These are phyloP conservation scores for Suillus spraguei DNA, from an alignment of 768 basidiomycete genomes.

Conservation along the genomic window DNA sequence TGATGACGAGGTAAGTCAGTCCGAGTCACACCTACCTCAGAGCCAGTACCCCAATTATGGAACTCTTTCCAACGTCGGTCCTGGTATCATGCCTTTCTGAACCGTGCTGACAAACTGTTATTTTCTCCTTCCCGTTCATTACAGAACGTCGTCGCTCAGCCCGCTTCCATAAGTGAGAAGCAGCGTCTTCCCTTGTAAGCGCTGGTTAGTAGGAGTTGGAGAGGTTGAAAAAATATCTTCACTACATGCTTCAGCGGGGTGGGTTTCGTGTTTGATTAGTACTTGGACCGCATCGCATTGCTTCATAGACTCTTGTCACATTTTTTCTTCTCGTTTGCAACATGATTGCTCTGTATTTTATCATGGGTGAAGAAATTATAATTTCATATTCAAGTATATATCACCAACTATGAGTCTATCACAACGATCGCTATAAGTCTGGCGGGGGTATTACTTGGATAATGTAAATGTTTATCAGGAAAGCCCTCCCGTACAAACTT, in stretches of 20 bases:
- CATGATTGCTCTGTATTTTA: conserved; percentile 8
- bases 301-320: conserved; percentile 7
- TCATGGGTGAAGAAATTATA: not conserved
- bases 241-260: not conserved
- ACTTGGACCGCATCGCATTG: conserved; percentile 6
- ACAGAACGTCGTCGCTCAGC: conserved; percentile 23
- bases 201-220: not conserved
- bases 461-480: no score
- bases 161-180: conserved; percentile 34
- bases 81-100: conserved; percentile 12
- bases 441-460: no score
- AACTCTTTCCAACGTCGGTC: conserved; percentile 12
- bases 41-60: conserved; percentile 14
- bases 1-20: conserved; percentile 39
- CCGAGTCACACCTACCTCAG: not conserved
- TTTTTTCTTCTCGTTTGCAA: conserved; percentile 2
- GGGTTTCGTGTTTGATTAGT: not conserved
- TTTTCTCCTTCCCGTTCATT: conserved; percentile 14
- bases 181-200: conserved; percentile 27
- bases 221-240: conserved; percentile 9
- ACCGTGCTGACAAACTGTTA: conserved; percentile 11
- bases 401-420: no score
- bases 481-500: no score
- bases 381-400: no score
- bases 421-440: no score